Evolutionary conservation across 202 grass and related monocot genomes (phyloP).

Genomic region (Schoenoplectus tabernaemontani): DNA sequence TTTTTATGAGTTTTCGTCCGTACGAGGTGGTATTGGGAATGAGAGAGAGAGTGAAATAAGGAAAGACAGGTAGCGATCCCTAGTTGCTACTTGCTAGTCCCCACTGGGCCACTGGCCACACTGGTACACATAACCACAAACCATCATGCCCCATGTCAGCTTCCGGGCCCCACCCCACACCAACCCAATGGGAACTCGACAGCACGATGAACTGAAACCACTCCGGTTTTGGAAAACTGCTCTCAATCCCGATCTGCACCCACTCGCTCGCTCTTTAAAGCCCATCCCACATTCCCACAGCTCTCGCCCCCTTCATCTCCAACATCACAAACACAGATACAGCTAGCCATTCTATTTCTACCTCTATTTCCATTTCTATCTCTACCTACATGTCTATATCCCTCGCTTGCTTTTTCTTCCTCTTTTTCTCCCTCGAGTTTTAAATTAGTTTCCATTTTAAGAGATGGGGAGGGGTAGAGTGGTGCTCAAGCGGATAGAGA

Average conservation of each 20-base stretch:
- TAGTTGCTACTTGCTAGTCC: not conserved
- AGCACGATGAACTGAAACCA: constrained; percentile 22
- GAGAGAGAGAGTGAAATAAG: too few relatives aligned
- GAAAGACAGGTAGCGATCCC: not conserved
- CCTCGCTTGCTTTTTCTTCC: too few relatives aligned
- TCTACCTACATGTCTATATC: not conserved
- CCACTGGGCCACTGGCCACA: not conserved
- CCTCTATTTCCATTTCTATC: not conserved
- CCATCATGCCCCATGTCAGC: not conserved
- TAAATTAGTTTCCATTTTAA: not conserved
- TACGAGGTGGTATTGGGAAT: constrained; percentile 22
- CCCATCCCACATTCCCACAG: not conserved
- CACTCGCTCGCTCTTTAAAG: constrained; percentile 33
- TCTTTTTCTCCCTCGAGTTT: not conserved
- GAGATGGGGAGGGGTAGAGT: constrained; percentile 92
- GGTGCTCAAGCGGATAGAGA: constrained; percentile 90
- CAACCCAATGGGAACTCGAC: constrained; percentile 45
- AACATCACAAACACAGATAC: not conserved
- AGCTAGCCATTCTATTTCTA: not conserved
- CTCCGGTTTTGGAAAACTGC: constrained; percentile 29
- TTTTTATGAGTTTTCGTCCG: constrained; percentile 1
- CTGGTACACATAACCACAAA: too few relatives aligned
- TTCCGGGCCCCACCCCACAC: not conserved
- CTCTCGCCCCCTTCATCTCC: not conserved
- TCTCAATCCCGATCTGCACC: constrained; percentile 28